Conservation (phyloP, 2,329 filamentous ascomycete genomes). For the Ascochyta lentis region DNA sequence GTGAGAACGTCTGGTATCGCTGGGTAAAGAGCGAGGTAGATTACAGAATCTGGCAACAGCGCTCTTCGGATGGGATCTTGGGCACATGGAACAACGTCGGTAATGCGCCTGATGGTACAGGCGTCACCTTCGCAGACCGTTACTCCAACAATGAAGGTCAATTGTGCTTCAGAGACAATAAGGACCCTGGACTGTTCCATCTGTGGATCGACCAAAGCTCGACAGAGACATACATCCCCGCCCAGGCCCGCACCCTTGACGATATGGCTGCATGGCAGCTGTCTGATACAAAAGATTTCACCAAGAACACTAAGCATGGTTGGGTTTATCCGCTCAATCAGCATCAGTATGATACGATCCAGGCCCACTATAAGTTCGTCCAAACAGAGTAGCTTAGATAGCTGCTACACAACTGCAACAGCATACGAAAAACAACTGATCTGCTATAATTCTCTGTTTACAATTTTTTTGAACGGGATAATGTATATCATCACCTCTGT, state of each 20-base stretch:
- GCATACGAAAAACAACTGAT: no score
- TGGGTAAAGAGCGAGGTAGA: constrained; percentile 17
- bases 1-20: constrained; percentile 12
- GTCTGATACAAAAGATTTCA: constrained; percentile 8
- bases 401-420: no score
- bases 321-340: constrained; percentile 6
- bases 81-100: constrained; percentile 12
- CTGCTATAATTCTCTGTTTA: no score
- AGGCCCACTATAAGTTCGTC: constrained; percentile 4
- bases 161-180: constrained; percentile 8
- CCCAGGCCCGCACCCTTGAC: constrained; percentile 13
- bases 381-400: no score
- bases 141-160: constrained; percentile 17
- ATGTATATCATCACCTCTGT: no score
- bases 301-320: constrained; percentile 10
- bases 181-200: constrained; percentile 5
- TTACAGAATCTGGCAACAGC: constrained; percentile 14
- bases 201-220: constrained; percentile 15
- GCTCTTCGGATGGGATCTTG: constrained; percentile 5
- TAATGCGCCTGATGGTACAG: constrained; percentile 8
- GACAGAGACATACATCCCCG: constrained; percentile 15
- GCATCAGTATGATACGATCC: constrained; percentile 3
- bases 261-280: constrained; percentile 11
- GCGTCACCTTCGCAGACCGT: constrained; percentile 7
- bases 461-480: no score